These are phyloP conservation scores for Rhodotorula graminis DNA, from an alignment of 768 basidiomycete species.

Conservation along the genomic window DNA sequence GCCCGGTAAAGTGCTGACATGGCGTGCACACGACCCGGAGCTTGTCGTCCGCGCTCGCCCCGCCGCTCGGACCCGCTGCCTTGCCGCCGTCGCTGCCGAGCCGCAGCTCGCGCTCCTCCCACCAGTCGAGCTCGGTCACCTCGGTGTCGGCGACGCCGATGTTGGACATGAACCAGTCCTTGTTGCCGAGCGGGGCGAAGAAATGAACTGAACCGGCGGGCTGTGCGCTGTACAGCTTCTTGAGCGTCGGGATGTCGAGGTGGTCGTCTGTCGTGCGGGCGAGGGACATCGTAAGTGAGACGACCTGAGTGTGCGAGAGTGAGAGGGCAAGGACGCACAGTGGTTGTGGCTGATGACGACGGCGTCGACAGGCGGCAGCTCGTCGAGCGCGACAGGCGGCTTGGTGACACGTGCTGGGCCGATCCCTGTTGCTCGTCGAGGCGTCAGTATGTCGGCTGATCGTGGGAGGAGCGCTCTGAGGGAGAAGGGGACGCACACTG, in stretches of 20 bases:
- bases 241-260: conserved; percentile 53
- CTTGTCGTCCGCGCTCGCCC: conserved; percentile 26
- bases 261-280: conserved; percentile 47
- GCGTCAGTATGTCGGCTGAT: conserved; percentile 12
- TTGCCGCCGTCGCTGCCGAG: background rate
- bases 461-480: background rate
- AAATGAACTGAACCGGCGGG: conserved; percentile 50
- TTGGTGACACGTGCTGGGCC: conserved; percentile 31
- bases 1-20: conserved; percentile 54
- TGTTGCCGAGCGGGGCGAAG: conserved; percentile 60
- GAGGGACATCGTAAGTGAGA: too few relatives aligned
- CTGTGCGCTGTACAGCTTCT: conserved; percentile 44
- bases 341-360: conserved; percentile 58
- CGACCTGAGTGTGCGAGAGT: too few relatives aligned
- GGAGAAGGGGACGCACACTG: conserved; percentile 34
- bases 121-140: conserved; percentile 61
- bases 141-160: conserved; percentile 50
- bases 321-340: conserved; percentile 38
- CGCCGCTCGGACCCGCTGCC: too few relatives aligned
- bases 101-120: conserved; percentile 15
- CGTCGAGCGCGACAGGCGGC: conserved; percentile 49
- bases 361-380: conserved; percentile 61
- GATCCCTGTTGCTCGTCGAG: background rate
- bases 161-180: conserved; percentile 47
- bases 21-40: conserved; percentile 61